A percentile compares a stretch with the other conserved stretches of the same genome.
phyloP scores from a whole-genome alignment of 805 yeast genomes.

The Jamesozyma lodderae region DNA sequence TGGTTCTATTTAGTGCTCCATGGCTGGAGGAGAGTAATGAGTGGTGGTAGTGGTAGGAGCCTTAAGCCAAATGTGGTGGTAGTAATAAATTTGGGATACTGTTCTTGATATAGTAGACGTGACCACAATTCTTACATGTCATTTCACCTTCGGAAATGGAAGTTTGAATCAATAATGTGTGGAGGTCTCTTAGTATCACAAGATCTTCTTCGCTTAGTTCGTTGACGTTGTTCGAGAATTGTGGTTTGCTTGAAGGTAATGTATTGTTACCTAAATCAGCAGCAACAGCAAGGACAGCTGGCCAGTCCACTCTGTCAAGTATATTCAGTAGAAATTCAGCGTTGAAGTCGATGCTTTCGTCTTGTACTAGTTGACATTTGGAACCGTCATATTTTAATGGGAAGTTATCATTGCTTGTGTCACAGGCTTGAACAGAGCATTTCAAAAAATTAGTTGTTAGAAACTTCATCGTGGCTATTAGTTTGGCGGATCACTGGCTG shows the following conservation, averaged over 20 bases:
- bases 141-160: conserved; percentile 81
- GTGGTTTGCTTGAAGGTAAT: conserved; percentile 56
- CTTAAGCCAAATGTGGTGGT: conserved; percentile 83
- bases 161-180: conserved; percentile 71
- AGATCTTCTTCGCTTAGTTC: conserved; percentile 34
- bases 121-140: conserved; percentile 80
- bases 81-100: conserved; percentile 87
- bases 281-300: conserved; percentile 71
- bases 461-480: too few relatives aligned
- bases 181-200: conserved; percentile 63
- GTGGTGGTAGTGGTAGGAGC: too few relatives aligned
- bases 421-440: conserved; percentile 82
- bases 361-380: conserved; percentile 63
- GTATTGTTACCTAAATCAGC: conserved; percentile 57
- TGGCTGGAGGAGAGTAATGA: too few relatives aligned
- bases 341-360: conserved; percentile 67
- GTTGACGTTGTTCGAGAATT: conserved; percentile 15
- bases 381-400: conserved; percentile 55
- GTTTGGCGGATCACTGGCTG: too few relatives aligned
- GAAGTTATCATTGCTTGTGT: conserved; percentile 61
- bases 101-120: conserved; percentile 81
- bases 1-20: too few relatives aligned
- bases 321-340: conserved; percentile 71
- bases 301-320: conserved; percentile 81
- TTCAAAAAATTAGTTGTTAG: conserved; percentile 93